Evolutionary conservation across 1,284 basidiomycete species (phyloP).

Genomic region (Boletus semigastroideus): DNA sequence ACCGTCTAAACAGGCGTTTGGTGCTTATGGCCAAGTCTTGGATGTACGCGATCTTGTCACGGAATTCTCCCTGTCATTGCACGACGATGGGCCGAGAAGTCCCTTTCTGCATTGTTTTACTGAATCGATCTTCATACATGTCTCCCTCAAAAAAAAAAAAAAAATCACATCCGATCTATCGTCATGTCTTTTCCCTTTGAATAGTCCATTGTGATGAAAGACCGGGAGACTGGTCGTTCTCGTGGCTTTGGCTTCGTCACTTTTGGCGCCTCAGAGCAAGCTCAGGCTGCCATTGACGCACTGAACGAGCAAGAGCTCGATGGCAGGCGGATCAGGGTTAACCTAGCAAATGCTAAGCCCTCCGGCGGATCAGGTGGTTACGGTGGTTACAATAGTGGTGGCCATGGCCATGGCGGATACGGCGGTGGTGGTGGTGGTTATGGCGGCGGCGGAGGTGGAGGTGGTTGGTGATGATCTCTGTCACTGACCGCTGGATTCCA

Average conservation of each 20-base stretch:
- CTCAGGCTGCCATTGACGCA: slow-evolving; percentile 71
- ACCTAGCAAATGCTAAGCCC: slow-evolving; percentile 86
- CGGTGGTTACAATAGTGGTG: background rate
- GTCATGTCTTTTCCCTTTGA: slow-evolving; percentile 13
- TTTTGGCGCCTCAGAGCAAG: slow-evolving; percentile 57
- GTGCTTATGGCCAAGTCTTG: slow-evolving; percentile 58
- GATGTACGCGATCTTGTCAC: slow-evolving; percentile 63
- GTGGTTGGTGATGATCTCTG: slow-evolving; percentile 18
- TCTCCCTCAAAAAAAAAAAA: slow-evolving; percentile 12
- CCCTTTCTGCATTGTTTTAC: slow-evolving; percentile 27
- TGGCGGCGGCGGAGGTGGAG: slow-evolving; percentile 7
- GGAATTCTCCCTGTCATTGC: slow-evolving; percentile 40
- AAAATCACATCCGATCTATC: slow-evolving; percentile 8
- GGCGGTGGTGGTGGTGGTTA: slow-evolving; percentile 8
- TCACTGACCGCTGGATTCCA: background rate
- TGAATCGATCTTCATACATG: slow-evolving; percentile 35
- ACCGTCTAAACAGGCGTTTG: slow-evolving; percentile 58
- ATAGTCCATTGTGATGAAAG: slow-evolving; percentile 95
- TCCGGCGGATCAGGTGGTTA: slow-evolving; percentile 17
- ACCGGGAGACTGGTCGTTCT: slow-evolving; percentile 93
- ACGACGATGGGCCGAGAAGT: slow-evolving; percentile 35
- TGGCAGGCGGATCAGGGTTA: slow-evolving; percentile 89
- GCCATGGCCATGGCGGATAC: slow-evolving; percentile 3
- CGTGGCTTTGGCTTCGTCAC: slow-evolving; percentile 97
- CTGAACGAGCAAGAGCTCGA: slow-evolving; percentile 94